Evolutionary conservation across 2,329 filamentous ascomycete genomes (phyloP), one percentile per base, ranked within the genome.

Genomic region (Lecanicillium sp.): DNA sequence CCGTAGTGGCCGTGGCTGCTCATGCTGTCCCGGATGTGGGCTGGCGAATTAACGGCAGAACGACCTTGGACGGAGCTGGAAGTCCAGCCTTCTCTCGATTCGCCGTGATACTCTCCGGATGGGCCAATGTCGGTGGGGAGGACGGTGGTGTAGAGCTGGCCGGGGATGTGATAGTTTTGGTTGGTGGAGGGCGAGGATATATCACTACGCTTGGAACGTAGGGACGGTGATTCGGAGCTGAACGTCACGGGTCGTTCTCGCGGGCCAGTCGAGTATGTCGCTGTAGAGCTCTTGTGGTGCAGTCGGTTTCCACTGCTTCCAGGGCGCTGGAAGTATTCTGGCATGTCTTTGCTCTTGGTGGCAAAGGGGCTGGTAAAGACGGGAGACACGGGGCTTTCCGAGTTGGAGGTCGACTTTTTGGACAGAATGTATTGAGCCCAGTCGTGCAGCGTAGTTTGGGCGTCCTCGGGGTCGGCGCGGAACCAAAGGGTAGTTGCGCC

Each of bases 121-220:
- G 3, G 79, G 75, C 1, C 79, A 12, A 81, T 64, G 50, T 83
- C 79, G 4, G 72, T 67, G 3, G 78, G 75, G 12, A 75, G 65
- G 11, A 74, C 65, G 1, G 69, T 72, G 2, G 74, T 70, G 50
- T 79, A 81, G 51, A 74, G 70, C 46, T 78, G 68, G 5, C 64
- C 62, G 30, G 62, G 66, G 24, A 67, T 66, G 40, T 62, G 54
- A 48, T 67, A 70, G 26, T 68, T 64, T 70, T 72, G 29, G 67
- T n/a, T 72, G 51, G 72, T 78, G 14, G 74, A 73, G 11, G 77
- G 77, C 3, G 76, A 78, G 2, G 81, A 84, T 3, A 84, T 59
- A 53, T 84, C 81, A 53, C 81, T 84, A 26, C 74, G 73, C 53
- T 77, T 77, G 3, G 81, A 84, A 15, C 78, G 74, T 41, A 84